Percentiles rank a stretch among this genome's conserved stretches.
These are phyloP conservation scores for Solanum dulcamara DNA, from an alignment of 257 asterid species.

Conservation along the genomic window DNA sequence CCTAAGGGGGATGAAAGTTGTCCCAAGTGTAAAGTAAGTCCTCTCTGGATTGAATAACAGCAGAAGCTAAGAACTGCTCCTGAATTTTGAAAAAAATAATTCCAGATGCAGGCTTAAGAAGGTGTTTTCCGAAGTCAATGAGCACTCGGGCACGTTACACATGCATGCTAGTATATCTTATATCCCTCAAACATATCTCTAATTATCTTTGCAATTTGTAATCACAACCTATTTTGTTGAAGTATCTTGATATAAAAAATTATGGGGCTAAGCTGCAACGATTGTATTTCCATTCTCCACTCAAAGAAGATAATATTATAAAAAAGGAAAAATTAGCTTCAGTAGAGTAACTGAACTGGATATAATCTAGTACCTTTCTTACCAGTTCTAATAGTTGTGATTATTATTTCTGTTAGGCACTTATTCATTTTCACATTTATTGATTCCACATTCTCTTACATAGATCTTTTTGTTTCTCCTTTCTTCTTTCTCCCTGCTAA, in stretches of 20 bases:
- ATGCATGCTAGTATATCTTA: not conserved
- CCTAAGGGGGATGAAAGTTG: not conserved
- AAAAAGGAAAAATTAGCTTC: not conserved
- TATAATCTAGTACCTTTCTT: not conserved
- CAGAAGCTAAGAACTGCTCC: not conserved
- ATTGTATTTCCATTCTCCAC: not conserved
- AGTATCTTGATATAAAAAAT: not conserved
- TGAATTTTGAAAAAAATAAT: not conserved
- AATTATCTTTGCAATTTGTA: not conserved
- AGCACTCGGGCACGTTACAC: not conserved
- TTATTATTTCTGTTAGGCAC: not conserved
- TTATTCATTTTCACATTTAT: not conserved
- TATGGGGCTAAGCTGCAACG: not conserved
- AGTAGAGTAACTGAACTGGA: not conserved
- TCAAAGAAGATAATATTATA: not conserved
- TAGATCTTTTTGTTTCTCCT: not conserved
- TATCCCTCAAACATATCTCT: not conserved
- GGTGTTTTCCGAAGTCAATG: not conserved
- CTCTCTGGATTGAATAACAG: not conserved
- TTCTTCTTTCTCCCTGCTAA: not conserved
- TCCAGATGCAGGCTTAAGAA: not conserved
- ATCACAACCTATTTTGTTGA: not conserved
- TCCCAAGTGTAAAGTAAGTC: not conserved
- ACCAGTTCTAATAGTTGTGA: not conserved
- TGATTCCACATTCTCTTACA: not conserved